phyloP scores from a whole-genome alignment of 495 filamentous ascomycete species.

The Aspergillus campestris region DNA sequence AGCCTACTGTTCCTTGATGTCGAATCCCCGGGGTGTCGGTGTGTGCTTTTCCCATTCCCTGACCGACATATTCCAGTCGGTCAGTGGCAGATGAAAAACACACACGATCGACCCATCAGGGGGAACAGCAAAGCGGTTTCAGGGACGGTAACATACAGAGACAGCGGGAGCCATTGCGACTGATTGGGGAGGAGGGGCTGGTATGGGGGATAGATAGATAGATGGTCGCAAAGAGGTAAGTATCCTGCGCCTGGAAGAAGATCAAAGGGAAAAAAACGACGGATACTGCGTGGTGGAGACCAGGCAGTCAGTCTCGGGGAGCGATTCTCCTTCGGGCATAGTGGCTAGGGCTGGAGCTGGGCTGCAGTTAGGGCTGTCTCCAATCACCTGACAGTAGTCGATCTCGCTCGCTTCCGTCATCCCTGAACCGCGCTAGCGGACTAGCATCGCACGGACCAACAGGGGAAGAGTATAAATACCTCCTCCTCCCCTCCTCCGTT shows the following conservation, averaged over 20 bases:
- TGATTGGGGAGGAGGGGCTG: slow-evolving; percentile 17
- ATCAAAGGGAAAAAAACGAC: slow-evolving; percentile 16
- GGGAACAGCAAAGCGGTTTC: slow-evolving; percentile 84
- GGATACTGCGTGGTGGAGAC: slow-evolving; percentile 23
- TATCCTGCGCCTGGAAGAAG: slow-evolving; percentile 47
- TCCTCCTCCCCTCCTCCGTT: slow-evolving; percentile 12
- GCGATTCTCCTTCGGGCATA: slow-evolving; percentile 20
- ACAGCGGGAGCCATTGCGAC: slow-evolving; percentile 44
- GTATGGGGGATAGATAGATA: slow-evolving; percentile 16
- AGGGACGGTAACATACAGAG: slow-evolving; percentile 62
- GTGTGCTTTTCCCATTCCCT: slow-evolving; percentile 20
- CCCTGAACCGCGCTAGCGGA: slow-evolving; percentile 12
- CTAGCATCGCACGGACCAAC: slow-evolving; percentile 12
- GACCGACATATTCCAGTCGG: neutral
- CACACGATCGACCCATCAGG: slow-evolving; percentile 10
- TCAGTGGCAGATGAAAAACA: slow-evolving; percentile 4
- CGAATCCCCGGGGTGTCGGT: slow-evolving; percentile 18
- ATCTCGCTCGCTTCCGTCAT: slow-evolving; percentile 13
- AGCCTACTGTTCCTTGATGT: slow-evolving; percentile 89
- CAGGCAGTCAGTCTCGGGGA: slow-evolving; percentile 13
- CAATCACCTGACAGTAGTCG: slow-evolving; percentile 2
- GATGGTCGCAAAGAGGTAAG: slow-evolving; percentile 50
- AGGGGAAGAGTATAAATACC: slow-evolving; percentile 20
- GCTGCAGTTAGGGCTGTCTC: slow-evolving; percentile 1
- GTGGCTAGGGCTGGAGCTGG: neutral